Evolutionary conservation across 805 yeast species (phyloP).

Genomic region (Sporopachydermia lactativora): DNA sequence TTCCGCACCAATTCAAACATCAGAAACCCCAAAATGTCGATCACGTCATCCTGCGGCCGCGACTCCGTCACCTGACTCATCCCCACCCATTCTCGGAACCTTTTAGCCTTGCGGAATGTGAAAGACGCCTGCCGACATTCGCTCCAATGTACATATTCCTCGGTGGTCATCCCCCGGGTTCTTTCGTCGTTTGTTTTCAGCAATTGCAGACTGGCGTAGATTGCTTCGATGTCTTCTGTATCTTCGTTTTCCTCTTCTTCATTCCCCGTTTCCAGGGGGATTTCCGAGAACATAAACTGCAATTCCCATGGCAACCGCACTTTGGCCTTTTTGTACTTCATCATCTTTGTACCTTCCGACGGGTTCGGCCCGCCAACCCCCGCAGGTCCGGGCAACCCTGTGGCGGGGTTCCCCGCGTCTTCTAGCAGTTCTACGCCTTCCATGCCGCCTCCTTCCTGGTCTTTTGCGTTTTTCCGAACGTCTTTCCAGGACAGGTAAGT

Average conservation of each 20-base stretch:
- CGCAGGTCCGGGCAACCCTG: constrained; percentile 24
- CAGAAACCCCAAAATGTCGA: constrained; percentile 86
- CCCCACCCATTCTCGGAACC: constrained; percentile 96
- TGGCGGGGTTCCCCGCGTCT: constrained; percentile 29
- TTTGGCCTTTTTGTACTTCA: constrained; percentile 52
- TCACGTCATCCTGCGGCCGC: constrained; percentile 90
- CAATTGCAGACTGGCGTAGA: constrained; percentile 74
- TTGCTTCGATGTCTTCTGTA: constrained; percentile 84
- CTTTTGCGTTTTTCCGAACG: constrained; percentile 70
- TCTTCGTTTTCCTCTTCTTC: constrained; percentile 57
- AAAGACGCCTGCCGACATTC: constrained; percentile 97
- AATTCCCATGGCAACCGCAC: constrained; percentile 91
- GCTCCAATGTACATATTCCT: constrained; percentile 97
- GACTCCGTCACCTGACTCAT: constrained; percentile 72
- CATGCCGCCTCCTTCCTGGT: constrained; percentile 47
- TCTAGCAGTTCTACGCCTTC: constrained; percentile 40
- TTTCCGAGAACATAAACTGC: constrained; percentile 86
- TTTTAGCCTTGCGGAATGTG: constrained; percentile 85
- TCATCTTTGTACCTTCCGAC: constrained; percentile 24
- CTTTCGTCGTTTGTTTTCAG: constrained; percentile 89
- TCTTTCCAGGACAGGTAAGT: constrained; percentile 96
- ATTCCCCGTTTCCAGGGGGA: constrained; percentile 51
- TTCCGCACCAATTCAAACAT: constrained; percentile 96
- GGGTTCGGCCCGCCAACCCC: constrained; percentile 22
- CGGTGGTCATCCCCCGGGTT: constrained; percentile 85